Conservation (phyloP, 164 flowering plant genomes). For the Piper betle region DNA sequence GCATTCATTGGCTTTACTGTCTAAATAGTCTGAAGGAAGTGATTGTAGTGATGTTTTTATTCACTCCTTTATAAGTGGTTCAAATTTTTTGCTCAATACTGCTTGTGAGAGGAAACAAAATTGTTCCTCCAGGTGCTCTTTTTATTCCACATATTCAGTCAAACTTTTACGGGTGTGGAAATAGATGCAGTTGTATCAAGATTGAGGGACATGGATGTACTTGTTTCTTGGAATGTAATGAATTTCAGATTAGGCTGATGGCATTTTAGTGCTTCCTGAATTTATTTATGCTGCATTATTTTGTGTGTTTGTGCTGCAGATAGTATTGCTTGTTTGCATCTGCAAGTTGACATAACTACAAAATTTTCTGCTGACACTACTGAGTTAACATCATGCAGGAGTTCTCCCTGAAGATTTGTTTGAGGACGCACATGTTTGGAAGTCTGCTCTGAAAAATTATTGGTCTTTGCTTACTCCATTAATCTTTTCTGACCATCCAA, state of each 20-base stretch:
- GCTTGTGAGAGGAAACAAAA: not conserved
- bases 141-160: too few species aligned
- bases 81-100: too few species aligned
- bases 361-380: too few species aligned
- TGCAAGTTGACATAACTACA: not conserved
- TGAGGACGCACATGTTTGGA: conserved; percentile 60
- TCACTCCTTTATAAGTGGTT: too few species aligned
- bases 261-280: not conserved
- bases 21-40: too few species aligned
- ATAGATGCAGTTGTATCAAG: not conserved
- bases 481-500: conserved; percentile 97
- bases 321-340: too few species aligned
- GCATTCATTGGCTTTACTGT: too few species aligned
- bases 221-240: not conserved
- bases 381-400: conserved; percentile 37
- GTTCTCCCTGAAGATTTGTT: conserved; percentile 53
- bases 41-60: too few species aligned
- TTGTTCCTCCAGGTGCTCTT: not conserved
- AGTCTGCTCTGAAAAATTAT: conserved; percentile 59
- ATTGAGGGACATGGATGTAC: not conserved
- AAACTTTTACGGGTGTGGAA: not conserved
- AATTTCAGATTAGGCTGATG: not conserved
- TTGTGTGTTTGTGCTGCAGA: not conserved
- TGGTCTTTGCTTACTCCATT: conserved; percentile 96
- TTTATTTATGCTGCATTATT: too few species aligned